Percentiles rank a stretch among this genome's conserved stretches.
Conservation (phyloP, 176 grass and related monocot genomes). For the Cenchrus purpureus region DNA sequence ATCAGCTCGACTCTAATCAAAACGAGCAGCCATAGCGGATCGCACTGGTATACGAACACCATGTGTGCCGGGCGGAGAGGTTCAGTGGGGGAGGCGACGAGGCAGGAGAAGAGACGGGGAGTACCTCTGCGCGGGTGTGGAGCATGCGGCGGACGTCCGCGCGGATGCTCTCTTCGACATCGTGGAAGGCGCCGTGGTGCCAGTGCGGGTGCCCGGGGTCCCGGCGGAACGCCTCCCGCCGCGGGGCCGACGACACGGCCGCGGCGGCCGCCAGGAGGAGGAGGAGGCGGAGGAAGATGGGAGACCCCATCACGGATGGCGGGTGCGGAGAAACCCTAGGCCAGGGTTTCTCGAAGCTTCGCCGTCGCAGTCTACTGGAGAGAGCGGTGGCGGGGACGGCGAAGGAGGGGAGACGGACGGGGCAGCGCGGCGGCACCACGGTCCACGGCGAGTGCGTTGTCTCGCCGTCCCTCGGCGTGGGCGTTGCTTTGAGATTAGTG, state of each 20-base stretch:
- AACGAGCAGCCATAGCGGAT: conserved; percentile 20
- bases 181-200: conserved; percentile 91
- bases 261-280: conserved; percentile 27
- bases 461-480: neutral
- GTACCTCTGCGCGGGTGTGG: conserved; percentile 92
- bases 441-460: conserved; percentile 40
- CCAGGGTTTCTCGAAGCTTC: conserved; percentile 25
- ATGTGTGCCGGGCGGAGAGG: conserved; percentile 30
- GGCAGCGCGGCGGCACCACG: conserved; percentile 36
- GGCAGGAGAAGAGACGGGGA: neutral
- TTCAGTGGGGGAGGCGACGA: conserved; percentile 14
- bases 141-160: conserved; percentile 89
- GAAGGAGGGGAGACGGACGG: neutral
- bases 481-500: conserved; percentile 44
- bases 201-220: conserved; percentile 88
- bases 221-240: conserved; percentile 74
- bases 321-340: conserved; percentile 38
- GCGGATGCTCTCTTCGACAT: conserved; percentile 79
- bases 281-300: conserved; percentile 35
- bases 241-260: conserved; percentile 32
- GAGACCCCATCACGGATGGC: conserved; percentile 21
- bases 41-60: neutral
- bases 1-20: neutral
- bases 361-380: conserved; percentile 22
- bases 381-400: neutral